Conservation (phyloP, 192 early-diverging fungal genomes). For the Backusella mclennaniae region DNA sequence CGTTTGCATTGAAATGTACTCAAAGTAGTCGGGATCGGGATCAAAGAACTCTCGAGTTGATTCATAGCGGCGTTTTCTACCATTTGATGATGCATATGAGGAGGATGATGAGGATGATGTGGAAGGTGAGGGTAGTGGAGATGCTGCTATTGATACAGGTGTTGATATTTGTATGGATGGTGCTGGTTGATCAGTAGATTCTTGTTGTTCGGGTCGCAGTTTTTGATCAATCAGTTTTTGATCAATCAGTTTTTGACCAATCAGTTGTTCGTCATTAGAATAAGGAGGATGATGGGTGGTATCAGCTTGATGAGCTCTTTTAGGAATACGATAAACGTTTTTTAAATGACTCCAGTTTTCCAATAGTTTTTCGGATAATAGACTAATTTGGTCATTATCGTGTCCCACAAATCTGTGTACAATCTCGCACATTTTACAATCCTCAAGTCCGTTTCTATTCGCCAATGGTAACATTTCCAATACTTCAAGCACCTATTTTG, state of each 20-base stretch:
- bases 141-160: not conserved
- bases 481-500: conserved; percentile 39
- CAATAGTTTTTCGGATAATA: conserved; percentile 47
- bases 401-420: conserved; percentile 52
- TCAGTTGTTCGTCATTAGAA: not conserved
- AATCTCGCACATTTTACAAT: conserved; percentile 67
- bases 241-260: not conserved
- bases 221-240: not conserved
- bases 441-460: conserved; percentile 77
- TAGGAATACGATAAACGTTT: conserved; percentile 58
- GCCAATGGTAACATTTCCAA: conserved; percentile 76
- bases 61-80: not conserved
- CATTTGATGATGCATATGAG: not conserved
- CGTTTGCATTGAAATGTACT: conserved; percentile 21
- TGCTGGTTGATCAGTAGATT: not conserved
- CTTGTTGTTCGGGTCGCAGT: not conserved
- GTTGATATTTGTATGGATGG: not conserved
- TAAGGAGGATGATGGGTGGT: not conserved
- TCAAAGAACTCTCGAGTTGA: conserved; percentile 34
- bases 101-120: not conserved
- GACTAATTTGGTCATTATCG: conserved; percentile 46
- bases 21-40: conserved; percentile 30
- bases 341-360: conserved; percentile 53
- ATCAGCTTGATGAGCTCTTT: conserved; percentile 25
- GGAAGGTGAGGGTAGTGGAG: not conserved